Evolutionary conservation across 495 filamentous ascomycete genomes (phyloP), one percentile per base, ranked within the genome.

Genomic region (Podospora pseudocomata): DNA sequence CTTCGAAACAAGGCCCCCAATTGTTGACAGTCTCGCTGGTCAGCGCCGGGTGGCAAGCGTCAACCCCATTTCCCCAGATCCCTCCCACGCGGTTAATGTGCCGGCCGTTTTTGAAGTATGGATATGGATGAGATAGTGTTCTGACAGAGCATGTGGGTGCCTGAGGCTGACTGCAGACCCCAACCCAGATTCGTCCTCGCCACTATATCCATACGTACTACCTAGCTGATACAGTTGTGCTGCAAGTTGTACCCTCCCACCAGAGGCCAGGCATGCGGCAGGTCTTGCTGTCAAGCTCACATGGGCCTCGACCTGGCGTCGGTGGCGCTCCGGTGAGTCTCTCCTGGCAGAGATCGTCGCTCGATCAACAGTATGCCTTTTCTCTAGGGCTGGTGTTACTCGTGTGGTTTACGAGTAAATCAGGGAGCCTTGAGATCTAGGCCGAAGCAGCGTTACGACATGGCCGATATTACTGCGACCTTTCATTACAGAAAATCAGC

Each of bases 1-100:
- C 61, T 63, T 32, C 23, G 61, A 63, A 27, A 63, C 61, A 26
- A 63, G 61, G 61, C 61, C 61, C 61, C 34, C 61, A 63, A 63
- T 20, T 32, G 9, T 23, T n/a, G 27, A 63, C 18, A n/a, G 9
- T 1, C 59, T 30, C 59, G 30, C 59, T 26, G 59, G 16, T 61
- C 59, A 32, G 4, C 9, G 30, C 61, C 27, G 61, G 19, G 7
- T 63, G 32, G 18, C 28, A 20, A 39, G 19, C 49, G n/a, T 49
- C 39, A 16, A 49, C 9, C 39, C 39, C 39, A 13, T 49, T 49
- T 49, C 39, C 39, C 39, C 39, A 49, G 39, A 49, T 11, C 39
- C 13, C 39, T 49, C 39, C 15, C 39, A 49, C 39, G 39, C 23
- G 39, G 15, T 16, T 49, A 11, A 16, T 49, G 9, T 13, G 6